Conservation (phyloP, 306 rosid genomes). For the Malus domestica region DNA sequence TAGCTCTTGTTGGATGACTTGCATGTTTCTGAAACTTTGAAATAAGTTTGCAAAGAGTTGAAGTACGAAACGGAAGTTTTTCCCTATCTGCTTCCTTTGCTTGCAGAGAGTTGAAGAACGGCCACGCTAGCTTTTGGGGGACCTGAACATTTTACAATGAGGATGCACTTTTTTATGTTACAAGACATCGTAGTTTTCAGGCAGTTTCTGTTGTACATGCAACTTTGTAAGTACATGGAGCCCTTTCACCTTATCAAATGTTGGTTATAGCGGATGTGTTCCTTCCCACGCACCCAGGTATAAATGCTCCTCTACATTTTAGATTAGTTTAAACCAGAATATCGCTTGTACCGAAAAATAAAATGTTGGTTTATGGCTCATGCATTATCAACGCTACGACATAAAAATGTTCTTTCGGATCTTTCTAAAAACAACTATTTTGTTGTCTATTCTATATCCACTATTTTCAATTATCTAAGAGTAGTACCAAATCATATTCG, state of each 20-base stretch:
- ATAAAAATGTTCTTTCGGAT: not conserved
- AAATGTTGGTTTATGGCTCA: too few relatives aligned
- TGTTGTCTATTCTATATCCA: not conserved
- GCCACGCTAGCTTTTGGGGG: constrained; percentile 19
- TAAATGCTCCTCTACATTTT: not conserved
- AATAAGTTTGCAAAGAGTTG: not conserved
- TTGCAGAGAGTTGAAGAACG: constrained; percentile 49
- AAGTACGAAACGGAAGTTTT: not conserved
- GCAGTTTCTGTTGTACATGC: not conserved
- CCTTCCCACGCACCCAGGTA: not conserved
- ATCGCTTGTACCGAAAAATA: too few relatives aligned
- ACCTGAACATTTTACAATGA: not conserved
- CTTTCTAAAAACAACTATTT: not conserved
- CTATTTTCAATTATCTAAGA: not conserved
- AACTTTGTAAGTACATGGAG: not conserved
- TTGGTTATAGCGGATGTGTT: not conserved
- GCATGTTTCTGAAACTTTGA: not conserved
- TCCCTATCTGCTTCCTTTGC: constrained; percentile 4
- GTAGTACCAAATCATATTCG: not conserved
- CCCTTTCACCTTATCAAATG: not conserved
- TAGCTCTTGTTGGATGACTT: too few relatives aligned
- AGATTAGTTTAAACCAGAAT: too few relatives aligned
- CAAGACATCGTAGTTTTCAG: not conserved
- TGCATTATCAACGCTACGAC: not conserved
- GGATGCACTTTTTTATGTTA: not conserved